Base-by-base conservation (phyloP, 2,329 filamentous ascomycete genomes). In the Ceratocystis eucalypticola region DNA sequence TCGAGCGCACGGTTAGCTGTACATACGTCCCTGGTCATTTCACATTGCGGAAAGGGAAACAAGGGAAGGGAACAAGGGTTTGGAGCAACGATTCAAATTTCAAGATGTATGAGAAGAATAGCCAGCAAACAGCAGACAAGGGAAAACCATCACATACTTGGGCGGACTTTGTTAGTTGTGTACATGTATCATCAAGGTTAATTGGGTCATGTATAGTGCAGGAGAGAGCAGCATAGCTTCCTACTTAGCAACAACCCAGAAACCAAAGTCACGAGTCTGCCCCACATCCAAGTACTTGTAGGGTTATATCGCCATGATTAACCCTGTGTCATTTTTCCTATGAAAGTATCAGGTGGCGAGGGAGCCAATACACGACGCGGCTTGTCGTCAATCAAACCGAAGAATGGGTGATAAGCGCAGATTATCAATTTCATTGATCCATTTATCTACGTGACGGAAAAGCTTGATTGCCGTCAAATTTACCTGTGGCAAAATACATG, bases 1-100 rank as follows among this genome's bases (percentile, higher is more conserved):
- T 10, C 25, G 28, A 30, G 55, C n/a, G 28, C 55, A 59, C 55
- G 55, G 55, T 59, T n/a, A 59, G 55, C 55, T 59, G 55, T 30
- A 30, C n/a, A 12, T 53, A 53, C 22, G 55, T 59, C 55, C 55
- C 55, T 59, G 37, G 55, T n/a, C 55, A 59, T 28, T 20, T 37
- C 28, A 17, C 30, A 37, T 30, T 41, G n/a, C 55, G 55, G 28
- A 59, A 59, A 33, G n/a, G 53, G 25, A 33, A 57, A 57, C 22
- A 7, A 59, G 55, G 55, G 28, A 59, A 53, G 10, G n/a, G 15
- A 30, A 22, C 30, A 30, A n/a, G 33, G 55, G 55, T 33, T 59
- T 59, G 28, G 28, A 30, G 28, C 55, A 59, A n/a, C 25, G 55
- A 37, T 59, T 59, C 50, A n/a, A 37, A 33, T n/a, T 20, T 37